Percentiles rank a stretch among this genome's conserved stretches.
Conservation (phyloP, 352 stramenopile species). For the Aphanomyces invadans region DNA sequence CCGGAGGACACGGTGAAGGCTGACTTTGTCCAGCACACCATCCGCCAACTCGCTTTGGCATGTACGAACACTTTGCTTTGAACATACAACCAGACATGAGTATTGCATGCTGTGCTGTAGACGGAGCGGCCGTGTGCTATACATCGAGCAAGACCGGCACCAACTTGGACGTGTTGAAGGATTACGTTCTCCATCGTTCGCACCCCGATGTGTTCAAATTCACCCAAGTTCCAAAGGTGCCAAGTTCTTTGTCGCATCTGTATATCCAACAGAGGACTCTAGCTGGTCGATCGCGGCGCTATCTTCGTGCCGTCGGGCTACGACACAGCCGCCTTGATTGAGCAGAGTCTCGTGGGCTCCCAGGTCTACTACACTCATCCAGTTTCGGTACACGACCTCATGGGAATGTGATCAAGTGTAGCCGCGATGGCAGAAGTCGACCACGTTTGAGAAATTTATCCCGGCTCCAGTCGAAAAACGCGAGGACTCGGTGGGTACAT, state of each 20-base stretch:
- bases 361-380: no score
- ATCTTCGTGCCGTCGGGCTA: conserved; percentile 76
- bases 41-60: conserved; percentile 70
- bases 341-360: conserved; percentile 67
- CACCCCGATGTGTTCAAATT: conserved; percentile 68
- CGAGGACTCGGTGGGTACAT: conserved; percentile 15
- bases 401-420: no score
- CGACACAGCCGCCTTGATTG: conserved; percentile 64
- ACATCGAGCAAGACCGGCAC: conserved; percentile 69
- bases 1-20: conserved; percentile 78
- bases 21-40: conserved; percentile 75
- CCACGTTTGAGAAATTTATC: conserved; percentile 77
- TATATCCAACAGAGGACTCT: no score
- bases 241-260: neutral
- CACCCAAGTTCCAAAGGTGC: conserved; percentile 42
- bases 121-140: conserved; percentile 68
- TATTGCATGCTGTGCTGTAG: conserved; percentile 26
- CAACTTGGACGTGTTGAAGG: conserved; percentile 62
- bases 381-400: no score
- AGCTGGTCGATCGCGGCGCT: conserved; percentile 49
- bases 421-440: conserved; percentile 62
- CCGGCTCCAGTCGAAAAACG: conserved; percentile 31
- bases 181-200: conserved; percentile 70
- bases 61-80: conserved; percentile 37
- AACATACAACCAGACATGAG: neutral